Evolutionary conservation across 345 rosid genomes (phyloP), one percentile per base, ranked within the genome.

Genomic region (Arabidopsis suecica): DNA sequence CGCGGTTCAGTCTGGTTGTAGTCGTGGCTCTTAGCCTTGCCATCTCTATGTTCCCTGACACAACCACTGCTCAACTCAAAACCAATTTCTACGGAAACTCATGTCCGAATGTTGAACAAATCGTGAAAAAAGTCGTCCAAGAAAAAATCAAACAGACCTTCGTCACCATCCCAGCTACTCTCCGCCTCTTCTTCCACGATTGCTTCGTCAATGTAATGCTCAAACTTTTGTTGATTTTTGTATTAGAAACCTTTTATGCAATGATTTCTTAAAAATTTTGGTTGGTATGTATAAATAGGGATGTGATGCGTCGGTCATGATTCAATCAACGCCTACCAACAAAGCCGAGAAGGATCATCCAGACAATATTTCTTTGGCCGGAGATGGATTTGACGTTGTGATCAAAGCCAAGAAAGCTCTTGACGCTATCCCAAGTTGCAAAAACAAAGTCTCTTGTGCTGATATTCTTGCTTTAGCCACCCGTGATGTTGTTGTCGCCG

Each of bases 351-450:
- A 85, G 75, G 95, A 91, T 75, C 88, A 91, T 74, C 91, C 93
- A 3, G 96, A 91, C 66, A 91, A 91, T 63, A 2, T 85, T 33
- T 91, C 97, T 3, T 75, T 91, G 57, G 95, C 97, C 10, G 97
- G 97, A 62, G 97, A 91, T 14, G 97, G 97, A 61, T 91, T 91
- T 55, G 97, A 91, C 81, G 89, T 91, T 8, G 97, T 91, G 74
- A 80, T 85, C 75, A 85, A 86, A 80, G 97, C 97, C 49, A 91
- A 91, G 79, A 80, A 80, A 28, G 97, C 93, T 2, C 75, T 91
- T 22, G 86, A 89, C 28, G 84, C 77, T 0, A 50, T 76, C 37
- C 71, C 88, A 5, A 7, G 83, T 5, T 91, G 97, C 82, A 81
- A 9, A 70, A 89, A 87, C 75, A 86, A 80, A 78, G 87, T 91